phyloP scores from a whole-genome alignment of 2,329 filamentous ascomycete genomes.

The Claviceps sp. region DNA sequence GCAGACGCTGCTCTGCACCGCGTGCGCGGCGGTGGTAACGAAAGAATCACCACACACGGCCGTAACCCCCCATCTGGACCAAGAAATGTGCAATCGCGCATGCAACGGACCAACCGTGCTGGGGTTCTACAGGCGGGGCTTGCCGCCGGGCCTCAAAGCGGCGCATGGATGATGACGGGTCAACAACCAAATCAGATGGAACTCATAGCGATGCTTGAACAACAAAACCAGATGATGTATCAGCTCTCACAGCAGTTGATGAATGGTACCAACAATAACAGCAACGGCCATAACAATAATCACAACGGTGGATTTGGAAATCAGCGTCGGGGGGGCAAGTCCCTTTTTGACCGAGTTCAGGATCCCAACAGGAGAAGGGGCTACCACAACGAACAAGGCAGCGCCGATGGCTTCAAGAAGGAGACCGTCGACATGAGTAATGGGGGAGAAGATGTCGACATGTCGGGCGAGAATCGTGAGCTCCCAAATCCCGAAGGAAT shows the following conservation, averaged over 20 bases:
- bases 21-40: conserved; percentile 59
- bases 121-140: conserved; percentile 37
- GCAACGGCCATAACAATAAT: conserved; percentile 10
- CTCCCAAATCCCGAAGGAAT: conserved; percentile 47
- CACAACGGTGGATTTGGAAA: conserved; percentile 12
- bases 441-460: conserved; percentile 50
- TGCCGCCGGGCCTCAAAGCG: conserved; percentile 23
- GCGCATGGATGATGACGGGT: conserved; percentile 34
- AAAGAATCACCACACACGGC: conserved; percentile 68
- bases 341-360: conserved; percentile 64
- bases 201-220: conserved; percentile 68
- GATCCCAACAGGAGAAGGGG: conserved; percentile 30
- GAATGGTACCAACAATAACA: conserved; percentile 35
- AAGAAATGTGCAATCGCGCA: conserved; percentile 38
- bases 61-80: conserved; percentile 62
- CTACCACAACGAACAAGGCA: conserved; percentile 25
- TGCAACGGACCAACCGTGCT: conserved; percentile 31
- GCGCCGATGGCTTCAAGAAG: conserved; percentile 19
- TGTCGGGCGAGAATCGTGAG: conserved; percentile 39
- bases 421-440: conserved; percentile 14
- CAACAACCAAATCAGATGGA: conserved; percentile 36
- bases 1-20: conserved; percentile 68
- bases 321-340: conserved; percentile 33
- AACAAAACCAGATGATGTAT: conserved; percentile 77
- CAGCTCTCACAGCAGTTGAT: conserved; percentile 54